Evolutionary conservation across 2,329 filamentous ascomycete species (phyloP).

Genomic region (Aspergillus brasiliensis): DNA sequence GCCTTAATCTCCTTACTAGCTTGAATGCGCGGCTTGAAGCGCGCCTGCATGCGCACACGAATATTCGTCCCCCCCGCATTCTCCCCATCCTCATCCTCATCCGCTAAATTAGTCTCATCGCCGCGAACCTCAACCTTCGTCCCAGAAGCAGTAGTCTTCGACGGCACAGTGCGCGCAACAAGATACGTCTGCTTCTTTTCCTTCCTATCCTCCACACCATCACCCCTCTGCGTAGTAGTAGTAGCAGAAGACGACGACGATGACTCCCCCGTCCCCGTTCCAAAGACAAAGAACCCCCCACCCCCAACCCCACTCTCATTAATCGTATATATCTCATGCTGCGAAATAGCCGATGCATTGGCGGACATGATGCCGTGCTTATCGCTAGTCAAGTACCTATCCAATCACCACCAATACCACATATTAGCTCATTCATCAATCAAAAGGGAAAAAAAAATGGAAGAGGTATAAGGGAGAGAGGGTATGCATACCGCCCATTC

Average conservation of each 20-base stretch:
- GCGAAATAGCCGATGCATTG: conserved; percentile 76
- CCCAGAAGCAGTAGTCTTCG: conserved; percentile 46
- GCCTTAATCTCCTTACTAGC: conserved; percentile 81
- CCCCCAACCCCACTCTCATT: neutral
- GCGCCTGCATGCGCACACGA: conserved; percentile 88
- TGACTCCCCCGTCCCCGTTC: conserved; percentile 39
- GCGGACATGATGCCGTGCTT: conserved; percentile 78
- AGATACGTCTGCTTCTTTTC: conserved; percentile 68
- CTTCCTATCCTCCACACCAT: neutral
- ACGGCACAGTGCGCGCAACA: conserved; percentile 56
- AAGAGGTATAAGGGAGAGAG: neutral
- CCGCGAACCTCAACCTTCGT: conserved; percentile 69
- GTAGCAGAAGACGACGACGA: conserved; percentile 60
- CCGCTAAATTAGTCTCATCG: conserved; percentile 69
- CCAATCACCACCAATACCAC: neutral
- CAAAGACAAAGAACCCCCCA: neutral
- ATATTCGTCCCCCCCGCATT: conserved; percentile 61
- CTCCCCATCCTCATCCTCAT: too few species aligned
- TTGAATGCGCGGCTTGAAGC: conserved; percentile 83
- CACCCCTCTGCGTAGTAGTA: neutral
- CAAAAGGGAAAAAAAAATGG: neutral
- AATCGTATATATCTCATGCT: conserved; percentile 76
- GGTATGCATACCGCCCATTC: conserved; percentile 68
- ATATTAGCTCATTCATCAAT: neutral
- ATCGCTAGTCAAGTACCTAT: conserved; percentile 81